Conservation (phyloP, 2,329 filamentous ascomycete species). For the Phyllosticta citriasiana region DNA sequence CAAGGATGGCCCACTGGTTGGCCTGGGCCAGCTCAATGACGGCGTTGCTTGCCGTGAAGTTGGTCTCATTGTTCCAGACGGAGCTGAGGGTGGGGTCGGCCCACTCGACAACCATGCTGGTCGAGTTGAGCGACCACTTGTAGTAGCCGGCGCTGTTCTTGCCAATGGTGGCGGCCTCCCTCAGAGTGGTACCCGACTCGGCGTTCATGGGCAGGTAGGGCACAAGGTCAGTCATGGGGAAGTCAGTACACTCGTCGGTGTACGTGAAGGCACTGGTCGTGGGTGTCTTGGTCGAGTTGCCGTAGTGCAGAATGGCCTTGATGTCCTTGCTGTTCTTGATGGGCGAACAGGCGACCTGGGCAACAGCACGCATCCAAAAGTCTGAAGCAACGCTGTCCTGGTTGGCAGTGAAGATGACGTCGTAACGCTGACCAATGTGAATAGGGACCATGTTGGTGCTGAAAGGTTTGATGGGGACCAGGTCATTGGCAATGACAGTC, state of each 20-base stretch:
- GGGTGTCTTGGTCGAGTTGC: neutral
- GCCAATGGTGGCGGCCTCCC: neutral
- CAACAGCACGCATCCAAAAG: constrained; percentile 10
- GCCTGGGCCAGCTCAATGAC: constrained; percentile 28
- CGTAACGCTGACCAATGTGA: constrained; percentile 28
- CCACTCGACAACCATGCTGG: constrained; percentile 26
- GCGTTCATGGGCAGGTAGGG: constrained; percentile 25
- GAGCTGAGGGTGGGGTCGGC: constrained; percentile 27
- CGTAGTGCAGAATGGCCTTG: constrained; percentile 8
- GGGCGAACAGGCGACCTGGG: constrained; percentile 2
- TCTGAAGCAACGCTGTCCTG: constrained; percentile 13
- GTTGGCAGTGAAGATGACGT: constrained; percentile 29
- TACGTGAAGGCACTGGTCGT: neutral
- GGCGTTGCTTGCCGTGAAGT: constrained; percentile 10
- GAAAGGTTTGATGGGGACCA: constrained; percentile 31
- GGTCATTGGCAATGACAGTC: constrained; percentile 34
- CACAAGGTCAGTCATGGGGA: constrained; percentile 19
- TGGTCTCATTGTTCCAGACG: constrained; percentile 19
- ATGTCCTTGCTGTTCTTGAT: constrained; percentile 2
- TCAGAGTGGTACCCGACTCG: neutral
- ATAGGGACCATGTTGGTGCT: constrained; percentile 25
- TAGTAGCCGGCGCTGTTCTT: constrained; percentile 18
- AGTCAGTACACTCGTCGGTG: constrained; percentile 5
- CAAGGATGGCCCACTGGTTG: constrained; percentile 2
- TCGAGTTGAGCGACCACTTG: constrained; percentile 32